phyloP scores from a whole-genome alignment of 2,329 filamentous ascomycete species.

The Fusarium sp. region DNA sequence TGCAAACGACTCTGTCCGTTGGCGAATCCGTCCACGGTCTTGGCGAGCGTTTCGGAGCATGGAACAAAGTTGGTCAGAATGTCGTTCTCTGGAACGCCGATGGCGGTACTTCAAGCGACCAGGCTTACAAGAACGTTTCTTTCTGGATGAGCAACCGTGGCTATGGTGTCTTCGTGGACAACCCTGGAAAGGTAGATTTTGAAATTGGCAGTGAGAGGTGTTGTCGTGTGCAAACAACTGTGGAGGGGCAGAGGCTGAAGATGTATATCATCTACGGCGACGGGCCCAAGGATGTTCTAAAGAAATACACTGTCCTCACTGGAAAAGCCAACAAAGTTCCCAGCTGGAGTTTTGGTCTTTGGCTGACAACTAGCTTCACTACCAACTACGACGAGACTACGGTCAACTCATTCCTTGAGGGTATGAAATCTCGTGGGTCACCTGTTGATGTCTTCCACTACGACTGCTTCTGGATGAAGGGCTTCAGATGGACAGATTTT shows the following conservation, averaged over 20 bases:
- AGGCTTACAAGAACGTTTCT: constrained; percentile 77
- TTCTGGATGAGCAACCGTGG: constrained; percentile 78
- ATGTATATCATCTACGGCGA: constrained; percentile 79
- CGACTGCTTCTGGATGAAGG: constrained; percentile 81
- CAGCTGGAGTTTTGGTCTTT: constrained; percentile 79
- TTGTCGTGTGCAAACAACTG: constrained; percentile 73
- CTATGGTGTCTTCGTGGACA: constrained; percentile 81
- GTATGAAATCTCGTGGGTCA: constrained; percentile 71
- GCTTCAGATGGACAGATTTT: constrained; percentile 80
- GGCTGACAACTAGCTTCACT: constrained; percentile 80
- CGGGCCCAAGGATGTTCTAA: constrained; percentile 75
- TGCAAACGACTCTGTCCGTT: constrained; percentile 63
- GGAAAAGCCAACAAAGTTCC: constrained; percentile 72
- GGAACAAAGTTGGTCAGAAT: constrained; percentile 78
- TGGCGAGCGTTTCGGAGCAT: constrained; percentile 79
- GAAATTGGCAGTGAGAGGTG: constrained; percentile 80
- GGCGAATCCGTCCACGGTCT: constrained; percentile 78
- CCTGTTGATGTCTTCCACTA: constrained; percentile 79
- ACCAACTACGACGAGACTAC: constrained; percentile 77
- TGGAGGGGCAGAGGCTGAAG: constrained; percentile 75
- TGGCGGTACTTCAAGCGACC: constrained; percentile 73
- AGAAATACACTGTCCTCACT: constrained; percentile 73
- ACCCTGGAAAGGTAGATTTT: constrained; percentile 73
- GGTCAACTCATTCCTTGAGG: constrained; percentile 73
- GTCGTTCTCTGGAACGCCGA: constrained; percentile 72